Percentiles rank a stretch among this genome's conserved stretches.
Evolutionary conservation across 176 grass and related monocot genomes (phyloP).

Genomic region (Oryza punctata): DNA sequence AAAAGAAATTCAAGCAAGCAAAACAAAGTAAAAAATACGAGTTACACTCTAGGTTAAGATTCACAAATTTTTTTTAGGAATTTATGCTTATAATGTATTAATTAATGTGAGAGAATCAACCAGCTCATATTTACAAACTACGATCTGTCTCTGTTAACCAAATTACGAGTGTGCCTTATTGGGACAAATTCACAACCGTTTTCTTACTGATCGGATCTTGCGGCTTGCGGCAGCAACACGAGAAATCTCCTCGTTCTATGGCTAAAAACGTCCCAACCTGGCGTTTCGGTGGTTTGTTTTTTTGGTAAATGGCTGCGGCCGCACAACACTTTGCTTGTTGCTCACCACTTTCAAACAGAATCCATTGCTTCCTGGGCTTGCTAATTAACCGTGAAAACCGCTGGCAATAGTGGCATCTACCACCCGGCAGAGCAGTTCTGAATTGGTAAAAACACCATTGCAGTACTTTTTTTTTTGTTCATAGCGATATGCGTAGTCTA

Average conservation of each 20-base stretch:
- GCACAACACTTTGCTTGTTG: background rate
- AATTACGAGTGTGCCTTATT: background rate
- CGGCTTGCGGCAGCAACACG: background rate
- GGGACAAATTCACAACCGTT: background rate
- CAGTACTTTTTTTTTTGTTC: background rate
- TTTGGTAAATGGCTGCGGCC: background rate
- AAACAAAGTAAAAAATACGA: background rate
- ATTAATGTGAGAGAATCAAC: background rate
- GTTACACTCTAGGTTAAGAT: background rate
- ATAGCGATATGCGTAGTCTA: background rate
- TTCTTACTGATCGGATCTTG: background rate
- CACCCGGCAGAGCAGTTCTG: background rate
- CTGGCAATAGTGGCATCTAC: background rate
- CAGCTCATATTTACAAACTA: background rate
- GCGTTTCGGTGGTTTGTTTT: slow-evolving; percentile 24
- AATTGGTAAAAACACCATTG: background rate
- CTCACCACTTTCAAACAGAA: background rate
- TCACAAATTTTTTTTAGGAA: background rate
- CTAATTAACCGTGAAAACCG: background rate
- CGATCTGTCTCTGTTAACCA: background rate
- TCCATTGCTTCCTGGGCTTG: slow-evolving; percentile 28
- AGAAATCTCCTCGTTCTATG: background rate
- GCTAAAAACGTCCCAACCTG: background rate
- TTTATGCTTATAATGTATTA: background rate
- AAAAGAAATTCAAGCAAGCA: background rate